These are phyloP conservation scores for Diplodia intermedia DNA, from an alignment of 2,329 filamentous ascomycete species.

Conservation along the genomic window DNA sequence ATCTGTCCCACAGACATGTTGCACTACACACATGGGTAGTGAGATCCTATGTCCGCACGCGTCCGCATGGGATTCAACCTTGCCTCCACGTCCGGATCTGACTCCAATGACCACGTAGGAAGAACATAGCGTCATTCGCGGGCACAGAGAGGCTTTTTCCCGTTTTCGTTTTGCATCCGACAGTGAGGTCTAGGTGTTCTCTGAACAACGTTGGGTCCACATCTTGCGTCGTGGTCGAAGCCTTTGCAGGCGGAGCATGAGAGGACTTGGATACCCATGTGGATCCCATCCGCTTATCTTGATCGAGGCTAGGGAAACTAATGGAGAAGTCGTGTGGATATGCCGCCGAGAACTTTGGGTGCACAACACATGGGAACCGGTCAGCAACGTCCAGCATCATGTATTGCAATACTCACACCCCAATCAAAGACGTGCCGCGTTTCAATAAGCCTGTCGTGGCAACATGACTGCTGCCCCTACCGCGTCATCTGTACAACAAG, in stretches of 20 bases:
- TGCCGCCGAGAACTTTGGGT: background rate
- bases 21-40: too few relatives aligned
- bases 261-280: background rate
- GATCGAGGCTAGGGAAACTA: background rate
- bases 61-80: too few relatives aligned
- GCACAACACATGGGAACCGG: background rate
- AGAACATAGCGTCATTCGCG: too few relatives aligned
- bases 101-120: too few relatives aligned
- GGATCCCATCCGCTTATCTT: background rate
- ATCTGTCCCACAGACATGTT: too few relatives aligned
- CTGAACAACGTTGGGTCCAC: too few relatives aligned
- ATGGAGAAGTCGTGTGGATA: background rate
- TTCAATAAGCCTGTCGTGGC: background rate
- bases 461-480: background rate
- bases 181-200: too few relatives aligned
- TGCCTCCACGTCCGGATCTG: too few relatives aligned
- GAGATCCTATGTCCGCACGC: too few relatives aligned
- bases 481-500: background rate
- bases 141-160: too few relatives aligned
- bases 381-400: background rate
- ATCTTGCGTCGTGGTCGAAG: background rate
- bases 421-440: background rate
- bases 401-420: background rate
- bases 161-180: too few relatives aligned
- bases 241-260: background rate